A percentile compares a stretch with the other conserved stretches of the same genome.
phyloP scores from a whole-genome alignment of 176 grass and related monocot genomes.

The Phragmites australis region DNA sequence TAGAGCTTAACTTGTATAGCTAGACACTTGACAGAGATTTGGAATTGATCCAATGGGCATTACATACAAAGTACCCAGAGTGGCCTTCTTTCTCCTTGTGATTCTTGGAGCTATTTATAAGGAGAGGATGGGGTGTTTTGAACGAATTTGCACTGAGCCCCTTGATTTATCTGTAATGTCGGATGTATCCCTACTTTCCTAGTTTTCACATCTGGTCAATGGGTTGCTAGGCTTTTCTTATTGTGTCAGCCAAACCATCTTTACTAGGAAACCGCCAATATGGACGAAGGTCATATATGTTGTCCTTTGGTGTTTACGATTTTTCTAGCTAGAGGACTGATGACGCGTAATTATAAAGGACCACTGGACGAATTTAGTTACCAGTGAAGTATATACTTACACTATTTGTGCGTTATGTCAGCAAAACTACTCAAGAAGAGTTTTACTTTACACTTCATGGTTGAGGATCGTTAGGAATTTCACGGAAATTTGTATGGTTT shows the following conservation, averaged over 20 bases:
- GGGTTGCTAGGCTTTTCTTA: slow-evolving; percentile 9
- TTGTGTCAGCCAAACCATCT: slow-evolving; percentile 32
- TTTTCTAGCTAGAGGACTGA: background rate
- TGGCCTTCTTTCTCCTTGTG: slow-evolving; percentile 33
- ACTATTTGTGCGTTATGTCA: background rate
- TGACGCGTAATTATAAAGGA: background rate
- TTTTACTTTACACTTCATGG: background rate
- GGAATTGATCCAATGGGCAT: background rate
- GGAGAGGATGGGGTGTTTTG: background rate
- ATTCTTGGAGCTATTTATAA: slow-evolving; percentile 43
- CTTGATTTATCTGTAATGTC: background rate
- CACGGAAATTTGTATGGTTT: background rate
- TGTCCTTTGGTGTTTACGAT: background rate
- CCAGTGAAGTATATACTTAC: background rate
- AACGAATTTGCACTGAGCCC: background rate
- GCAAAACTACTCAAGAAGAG: background rate
- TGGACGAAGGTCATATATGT: slow-evolving; percentile 18
- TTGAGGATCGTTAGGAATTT: background rate
- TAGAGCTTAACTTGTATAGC: slow-evolving; percentile 7
- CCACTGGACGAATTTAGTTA: background rate
- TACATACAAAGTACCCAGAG: slow-evolving; percentile 24
- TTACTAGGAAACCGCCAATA: slow-evolving; percentile 27
- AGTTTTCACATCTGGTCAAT: slow-evolving; percentile 14
- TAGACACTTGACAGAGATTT: slow-evolving; percentile 23
- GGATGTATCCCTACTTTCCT: background rate